A percentile compares a stretch with the other conserved stretches of the same genome.
These are phyloP conservation scores for Dipteronia sinensis DNA, from an alignment of 345 rosid genomes.

Conservation along the genomic window DNA sequence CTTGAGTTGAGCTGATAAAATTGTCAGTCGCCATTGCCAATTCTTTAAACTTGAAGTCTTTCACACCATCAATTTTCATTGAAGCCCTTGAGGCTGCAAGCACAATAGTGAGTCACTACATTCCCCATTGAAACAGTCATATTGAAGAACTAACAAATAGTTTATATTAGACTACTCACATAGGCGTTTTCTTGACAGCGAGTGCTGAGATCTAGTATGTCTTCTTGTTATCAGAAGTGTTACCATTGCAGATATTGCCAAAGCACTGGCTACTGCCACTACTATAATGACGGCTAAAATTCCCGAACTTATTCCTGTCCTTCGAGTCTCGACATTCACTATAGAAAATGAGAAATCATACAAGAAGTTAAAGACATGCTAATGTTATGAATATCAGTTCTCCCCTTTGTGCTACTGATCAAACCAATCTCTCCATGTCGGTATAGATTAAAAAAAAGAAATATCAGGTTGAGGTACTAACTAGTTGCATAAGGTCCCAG, in stretches of 20 bases:
- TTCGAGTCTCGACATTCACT: constrained; percentile 38
- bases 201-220: constrained; percentile 36
- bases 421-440: no score
- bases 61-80: constrained; percentile 73
- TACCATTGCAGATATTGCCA: constrained; percentile 43
- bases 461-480: constrained; percentile 33
- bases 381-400: no score
- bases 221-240: constrained; percentile 51
- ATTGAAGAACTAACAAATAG: not conserved
- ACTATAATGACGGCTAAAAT: constrained; percentile 52
- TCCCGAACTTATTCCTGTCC: constrained; percentile 52
- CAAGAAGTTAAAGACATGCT: not conserved
- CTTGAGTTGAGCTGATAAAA: constrained; percentile 63
- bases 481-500: constrained; percentile 73
- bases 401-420: no score
- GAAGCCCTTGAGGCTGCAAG: constrained; percentile 64
- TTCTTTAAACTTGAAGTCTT: constrained; percentile 73
- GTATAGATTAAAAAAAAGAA: no score
- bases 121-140: not conserved
- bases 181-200: constrained; percentile 54
- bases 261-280: constrained; percentile 53
- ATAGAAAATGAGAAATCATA: constrained; percentile 20
- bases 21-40: constrained; percentile 70
- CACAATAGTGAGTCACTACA: constrained; percentile 14
- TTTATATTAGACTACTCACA: constrained; percentile 47